phyloP scores from a whole-genome alignment of 805 yeast genomes.

The Cyberlindnera euphorbiiphila region DNA sequence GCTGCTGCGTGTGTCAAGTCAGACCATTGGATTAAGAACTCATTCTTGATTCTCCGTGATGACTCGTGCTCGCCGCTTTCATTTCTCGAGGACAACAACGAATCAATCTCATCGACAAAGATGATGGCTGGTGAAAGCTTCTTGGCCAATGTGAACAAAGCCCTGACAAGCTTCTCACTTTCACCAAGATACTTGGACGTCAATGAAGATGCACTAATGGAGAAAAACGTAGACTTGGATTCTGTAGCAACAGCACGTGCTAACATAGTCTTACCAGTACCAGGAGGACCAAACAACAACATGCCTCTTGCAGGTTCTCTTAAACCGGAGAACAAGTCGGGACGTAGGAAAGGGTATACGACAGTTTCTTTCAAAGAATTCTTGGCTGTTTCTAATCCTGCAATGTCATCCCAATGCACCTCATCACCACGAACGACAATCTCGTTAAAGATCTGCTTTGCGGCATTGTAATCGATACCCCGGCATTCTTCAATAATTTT shows the following conservation, averaged over 20 bases:
- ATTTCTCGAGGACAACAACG: constrained; percentile 76
- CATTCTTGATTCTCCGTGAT: constrained; percentile 87
- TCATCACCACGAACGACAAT: constrained; percentile 89
- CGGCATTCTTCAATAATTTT: constrained; percentile 31
- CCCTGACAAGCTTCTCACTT: constrained; percentile 87
- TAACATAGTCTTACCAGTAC: constrained; percentile 97
- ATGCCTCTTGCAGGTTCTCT: constrained; percentile 96
- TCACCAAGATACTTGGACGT: constrained; percentile 83
- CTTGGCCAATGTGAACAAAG: constrained; percentile 80
- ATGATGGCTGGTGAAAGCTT: constrained; percentile 90
- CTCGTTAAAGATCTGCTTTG: constrained; percentile 82
- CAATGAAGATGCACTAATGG: constrained; percentile 86
- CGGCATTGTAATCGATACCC: constrained; percentile 79
- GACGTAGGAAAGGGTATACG: constrained; percentile 92
- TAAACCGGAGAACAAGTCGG: constrained; percentile 86
- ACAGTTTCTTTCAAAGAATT: constrained; percentile 90
- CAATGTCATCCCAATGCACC: constrained; percentile 94
- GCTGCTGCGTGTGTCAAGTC: constrained; percentile 88
- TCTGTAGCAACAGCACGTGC: constrained; percentile 98
- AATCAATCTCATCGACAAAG: constrained; percentile 95
- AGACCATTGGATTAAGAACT: constrained; percentile 93
- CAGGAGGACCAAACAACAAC: constrained; percentile 96
- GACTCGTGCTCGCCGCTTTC: constrained; percentile 78
- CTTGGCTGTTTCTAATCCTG: constrained; percentile 87
- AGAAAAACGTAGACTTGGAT: constrained; percentile 88